Base-by-base conservation (phyloP, 2,329 filamentous ascomycete species). In the Penicillium sp. region DNA sequence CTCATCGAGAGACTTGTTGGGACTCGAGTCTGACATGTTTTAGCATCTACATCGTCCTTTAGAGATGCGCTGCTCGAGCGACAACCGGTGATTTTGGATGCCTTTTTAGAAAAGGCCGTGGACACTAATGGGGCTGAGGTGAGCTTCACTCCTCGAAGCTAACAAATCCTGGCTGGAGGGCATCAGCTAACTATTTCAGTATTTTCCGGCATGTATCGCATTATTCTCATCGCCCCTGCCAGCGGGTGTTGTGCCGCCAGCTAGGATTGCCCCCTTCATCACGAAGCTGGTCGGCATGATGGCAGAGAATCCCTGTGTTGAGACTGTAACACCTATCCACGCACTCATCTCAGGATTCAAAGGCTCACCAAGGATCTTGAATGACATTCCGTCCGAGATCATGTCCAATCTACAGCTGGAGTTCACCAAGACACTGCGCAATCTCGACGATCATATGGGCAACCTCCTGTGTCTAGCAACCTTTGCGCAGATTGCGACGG, bases 381-480 rank as follows among this genome's bases (percentile, higher is more conserved):
- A 69, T 50, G 68, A 70, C 7, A 58, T 77, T 2, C 66, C 74
- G 1, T 60, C 61, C 6, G 70, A 74, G 23, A 60, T 70, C 12
- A 73, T 78, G 69, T 64, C 66, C 1, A 72, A 61, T 15, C 67
- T 78, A 7, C 76, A 78, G 58, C 41, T 62, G 2, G 72, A 73
- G 60, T 70, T 73, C 19, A 76, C 69, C 23, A 75, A 72, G 49
- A 73, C 67, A 5, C 53, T 77, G n/a, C 72, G 72, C 31, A 75
- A 75, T 50, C 59, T 77, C 25, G 70, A 75, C 43, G 70, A 77
- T 48, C 72, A 75, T 21, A 69, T 76, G 67, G 73, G 70, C 7
- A 77, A 73, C 36, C 64, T 78, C 6, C 60, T 77, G n/a, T 77
- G 74, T 41, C 68, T 78, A n/a, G 74, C 75, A 13, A 74, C 70